Evolutionary conservation across 2,329 filamentous ascomycete genomes (phyloP), one percentile per base, ranked within the genome.

Genomic region (Sporothrix brasiliensis): DNA sequence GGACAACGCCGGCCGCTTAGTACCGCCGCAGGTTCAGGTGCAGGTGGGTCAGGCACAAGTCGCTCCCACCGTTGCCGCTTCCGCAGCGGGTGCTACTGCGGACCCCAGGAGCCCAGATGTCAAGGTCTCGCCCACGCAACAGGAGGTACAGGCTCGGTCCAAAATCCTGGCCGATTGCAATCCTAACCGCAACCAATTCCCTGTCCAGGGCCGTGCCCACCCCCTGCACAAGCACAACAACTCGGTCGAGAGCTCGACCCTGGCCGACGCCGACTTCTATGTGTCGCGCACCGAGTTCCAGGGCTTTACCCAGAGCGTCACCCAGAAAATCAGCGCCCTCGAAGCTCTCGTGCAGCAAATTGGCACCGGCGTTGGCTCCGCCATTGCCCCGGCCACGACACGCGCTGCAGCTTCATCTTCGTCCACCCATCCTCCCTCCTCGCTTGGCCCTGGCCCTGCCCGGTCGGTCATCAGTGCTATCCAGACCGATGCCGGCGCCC

Each of bases 201-300:
- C 44, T 9, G 61, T 30, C 61, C 61, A 34, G 16, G 44, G 61
- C 16, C 61, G 41, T 65, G 41, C 41, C 41, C 41, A 50, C 6
- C 60, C 21, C 60, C 60, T 39, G 24, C 44, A 66, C 30, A 24
- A 53, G 54, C 44, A 61, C 44, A 14, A 69, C 13, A n/a, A 27
- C 21, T 61, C 54, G 2, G 39, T 53, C 3, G 67, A 58, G 34
- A 63, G 67, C 47, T 47, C 69, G 27, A 54, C 54, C 9, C 47
- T 53, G 13, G 52, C 44, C 27, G 27, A 21, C 27, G 39, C 24
- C 24, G 49, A 27, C 19, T 44, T 30, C 14, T 69, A 52, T 67
- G 69, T 70, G 24, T 56, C 54, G 14, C 67, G 52, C 27, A 50
- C 14, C 10, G 69, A 69, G 47, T 69, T 71, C n/a, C 52, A 71